Conservation (phyloP, 169 alveolate species). For the Plasmodium gaboni region DNA sequence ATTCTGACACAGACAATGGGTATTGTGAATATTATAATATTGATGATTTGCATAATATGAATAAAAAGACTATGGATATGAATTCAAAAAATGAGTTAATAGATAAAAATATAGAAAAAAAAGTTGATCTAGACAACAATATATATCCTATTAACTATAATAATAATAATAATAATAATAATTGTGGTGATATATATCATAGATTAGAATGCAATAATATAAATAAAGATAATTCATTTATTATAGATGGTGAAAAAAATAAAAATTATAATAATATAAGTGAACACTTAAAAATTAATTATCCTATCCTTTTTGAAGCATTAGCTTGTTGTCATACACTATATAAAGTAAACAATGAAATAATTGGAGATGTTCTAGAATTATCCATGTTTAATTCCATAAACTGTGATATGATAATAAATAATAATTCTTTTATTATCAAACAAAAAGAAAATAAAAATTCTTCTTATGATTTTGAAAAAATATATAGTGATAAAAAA, state of each 20-base stretch:
- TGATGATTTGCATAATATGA: not conserved
- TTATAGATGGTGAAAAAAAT: not conserved
- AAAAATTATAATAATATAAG: not conserved
- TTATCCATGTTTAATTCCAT: not conserved
- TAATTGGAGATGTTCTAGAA: constrained; percentile 2
- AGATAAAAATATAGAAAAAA: too few species aligned
- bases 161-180: not conserved
- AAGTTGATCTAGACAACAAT: not conserved
- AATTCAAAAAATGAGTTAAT: too few species aligned
- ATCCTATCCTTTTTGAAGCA: not conserved
- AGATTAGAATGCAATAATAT: not conserved
- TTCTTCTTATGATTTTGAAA: not conserved
- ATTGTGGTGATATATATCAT: not conserved
- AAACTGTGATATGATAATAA: not conserved
- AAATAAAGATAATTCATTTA: not conserved
- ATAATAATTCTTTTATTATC: not conserved
- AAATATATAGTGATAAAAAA: not conserved
- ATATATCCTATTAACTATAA: not conserved
- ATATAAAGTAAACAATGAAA: not conserved
- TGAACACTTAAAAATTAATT: not conserved
- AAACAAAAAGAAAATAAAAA: not conserved
- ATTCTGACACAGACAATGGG: not conserved
- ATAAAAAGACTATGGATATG: too few species aligned
- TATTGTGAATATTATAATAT: not conserved
- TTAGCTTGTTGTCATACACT: not conserved